Evolutionary conservation across 345 rosid genomes (phyloP).

Genomic region (Sisymbrium irio): DNA sequence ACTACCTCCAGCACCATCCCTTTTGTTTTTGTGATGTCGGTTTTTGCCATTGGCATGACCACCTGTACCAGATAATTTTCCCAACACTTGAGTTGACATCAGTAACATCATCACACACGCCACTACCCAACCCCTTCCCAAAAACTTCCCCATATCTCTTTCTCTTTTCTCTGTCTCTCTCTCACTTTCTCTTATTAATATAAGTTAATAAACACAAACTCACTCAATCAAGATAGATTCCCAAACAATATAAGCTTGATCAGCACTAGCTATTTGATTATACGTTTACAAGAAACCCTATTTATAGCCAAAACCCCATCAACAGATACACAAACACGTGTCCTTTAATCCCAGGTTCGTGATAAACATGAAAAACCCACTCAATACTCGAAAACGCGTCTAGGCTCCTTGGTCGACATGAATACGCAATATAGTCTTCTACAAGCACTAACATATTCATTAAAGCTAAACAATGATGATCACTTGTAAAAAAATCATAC

Average conservation of each 20-base stretch:
- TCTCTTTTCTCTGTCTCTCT: background rate
- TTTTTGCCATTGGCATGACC: background rate
- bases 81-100: constrained; percentile 22
- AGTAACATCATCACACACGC: constrained; percentile 16
- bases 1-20: background rate
- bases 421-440: constrained; percentile 27
- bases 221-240: constrained; percentile 5
- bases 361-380: constrained; percentile 15
- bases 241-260: constrained; percentile 10
- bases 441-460: constrained; percentile 17
- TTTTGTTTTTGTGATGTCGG: background rate
- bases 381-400: constrained; percentile 26
- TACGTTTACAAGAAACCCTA: background rate
- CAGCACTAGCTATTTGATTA: constrained; percentile 13
- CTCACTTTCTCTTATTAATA: background rate
- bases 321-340: background rate
- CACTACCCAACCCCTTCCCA: constrained; percentile 29
- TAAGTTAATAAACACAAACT: constrained; percentile 1
- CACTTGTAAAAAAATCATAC: constrained; percentile 8
- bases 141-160: constrained; percentile 14
- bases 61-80: background rate
- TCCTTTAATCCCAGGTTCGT: background rate
- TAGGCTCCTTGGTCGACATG: constrained; percentile 30
- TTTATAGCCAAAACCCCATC: constrained; percentile 22
- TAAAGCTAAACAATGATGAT: constrained; percentile 21